These are phyloP conservation scores for Fusarium piperis DNA, from an alignment of 2,329 filamentous ascomycete species.

Conservation along the genomic window DNA sequence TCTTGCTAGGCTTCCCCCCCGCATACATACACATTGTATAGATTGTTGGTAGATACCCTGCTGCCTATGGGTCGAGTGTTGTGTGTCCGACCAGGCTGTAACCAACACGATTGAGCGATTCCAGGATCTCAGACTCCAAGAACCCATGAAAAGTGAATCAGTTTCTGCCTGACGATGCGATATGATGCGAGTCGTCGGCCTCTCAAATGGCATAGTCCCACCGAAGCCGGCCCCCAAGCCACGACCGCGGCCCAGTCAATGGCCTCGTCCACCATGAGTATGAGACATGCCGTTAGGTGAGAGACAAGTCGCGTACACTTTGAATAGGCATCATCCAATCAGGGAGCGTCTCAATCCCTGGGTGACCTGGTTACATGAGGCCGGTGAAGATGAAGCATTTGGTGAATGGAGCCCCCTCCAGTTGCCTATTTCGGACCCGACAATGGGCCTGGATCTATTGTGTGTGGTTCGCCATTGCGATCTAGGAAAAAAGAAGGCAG, in stretches of 20 bases:
- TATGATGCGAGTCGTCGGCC: neutral
- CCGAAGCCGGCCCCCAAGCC: slow-evolving; percentile 24
- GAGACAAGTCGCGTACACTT: neutral
- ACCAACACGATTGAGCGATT: slow-evolving; percentile 23
- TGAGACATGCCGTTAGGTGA: neutral
- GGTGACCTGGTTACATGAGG: neutral
- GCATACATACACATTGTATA: slow-evolving; percentile 26
- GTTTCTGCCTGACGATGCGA: neutral
- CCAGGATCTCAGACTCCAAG: neutral
- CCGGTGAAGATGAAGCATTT: neutral
- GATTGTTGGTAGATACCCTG: slow-evolving; percentile 36
- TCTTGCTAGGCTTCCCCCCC: neutral
- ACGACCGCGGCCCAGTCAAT: slow-evolving; percentile 9
- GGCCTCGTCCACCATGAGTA: neutral
- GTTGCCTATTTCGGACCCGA: neutral
- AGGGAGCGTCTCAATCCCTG: neutral
- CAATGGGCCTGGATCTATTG: neutral
- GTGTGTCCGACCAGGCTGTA: slow-evolving; percentile 15
- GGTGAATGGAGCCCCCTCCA: neutral
- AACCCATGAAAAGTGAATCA: neutral
- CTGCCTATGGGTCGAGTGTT: slow-evolving; percentile 13
- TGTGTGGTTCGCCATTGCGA: slow-evolving; percentile 24
- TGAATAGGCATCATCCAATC: neutral
- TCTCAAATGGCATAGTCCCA: slow-evolving; percentile 15
- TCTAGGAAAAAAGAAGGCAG: neutral